A percentile compares a stretch with the other conserved stretches of the same genome.
phyloP scores from a whole-genome alignment of 202 grass and related monocot species.

The Eragrostis tef region DNA sequence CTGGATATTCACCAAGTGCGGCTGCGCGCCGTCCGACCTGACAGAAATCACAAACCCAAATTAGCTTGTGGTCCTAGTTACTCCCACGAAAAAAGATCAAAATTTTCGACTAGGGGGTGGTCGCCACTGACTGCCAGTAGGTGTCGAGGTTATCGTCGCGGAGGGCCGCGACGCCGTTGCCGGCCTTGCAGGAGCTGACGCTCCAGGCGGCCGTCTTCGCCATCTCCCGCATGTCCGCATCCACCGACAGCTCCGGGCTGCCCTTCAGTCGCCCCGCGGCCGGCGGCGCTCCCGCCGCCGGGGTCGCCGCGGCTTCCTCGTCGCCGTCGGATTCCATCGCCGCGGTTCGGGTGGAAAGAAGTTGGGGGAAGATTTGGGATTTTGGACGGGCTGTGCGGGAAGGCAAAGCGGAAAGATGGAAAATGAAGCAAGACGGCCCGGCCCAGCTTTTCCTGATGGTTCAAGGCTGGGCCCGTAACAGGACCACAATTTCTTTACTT shows the following conservation, averaged over 20 bases:
- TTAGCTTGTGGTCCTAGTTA: neutral
- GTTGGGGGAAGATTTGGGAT: neutral
- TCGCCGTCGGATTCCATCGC: slow-evolving; percentile 55
- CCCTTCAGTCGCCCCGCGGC: slow-evolving; percentile 60
- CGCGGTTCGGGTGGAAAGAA: neutral
- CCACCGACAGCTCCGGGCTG: slow-evolving; percentile 57
- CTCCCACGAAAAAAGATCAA: neutral
- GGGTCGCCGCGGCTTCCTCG: slow-evolving; percentile 43
- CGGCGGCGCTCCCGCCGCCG: slow-evolving; percentile 5
- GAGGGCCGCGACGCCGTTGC: slow-evolving; percentile 82
- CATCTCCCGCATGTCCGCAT: slow-evolving; percentile 79
- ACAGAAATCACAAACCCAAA: slow-evolving; percentile 24
- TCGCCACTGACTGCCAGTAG: slow-evolving; percentile 64
- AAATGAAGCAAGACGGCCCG: neutral
- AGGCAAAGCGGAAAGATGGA: neutral
- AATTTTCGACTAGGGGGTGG: neutral
- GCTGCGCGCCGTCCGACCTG: slow-evolving; percentile 88
- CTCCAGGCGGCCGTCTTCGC: slow-evolving; percentile 88
- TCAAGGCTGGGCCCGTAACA: neutral
- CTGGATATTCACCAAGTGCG: slow-evolving; percentile 93
- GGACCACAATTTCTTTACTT: neutral
- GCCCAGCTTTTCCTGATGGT: neutral
- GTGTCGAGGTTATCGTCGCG: slow-evolving; percentile 85
- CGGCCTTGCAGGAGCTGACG: slow-evolving; percentile 92
- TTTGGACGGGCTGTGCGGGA: slow-evolving; percentile 1